Base-by-base conservation (phyloP, 345 rosid genomes). In the Durio zibethinus region DNA sequence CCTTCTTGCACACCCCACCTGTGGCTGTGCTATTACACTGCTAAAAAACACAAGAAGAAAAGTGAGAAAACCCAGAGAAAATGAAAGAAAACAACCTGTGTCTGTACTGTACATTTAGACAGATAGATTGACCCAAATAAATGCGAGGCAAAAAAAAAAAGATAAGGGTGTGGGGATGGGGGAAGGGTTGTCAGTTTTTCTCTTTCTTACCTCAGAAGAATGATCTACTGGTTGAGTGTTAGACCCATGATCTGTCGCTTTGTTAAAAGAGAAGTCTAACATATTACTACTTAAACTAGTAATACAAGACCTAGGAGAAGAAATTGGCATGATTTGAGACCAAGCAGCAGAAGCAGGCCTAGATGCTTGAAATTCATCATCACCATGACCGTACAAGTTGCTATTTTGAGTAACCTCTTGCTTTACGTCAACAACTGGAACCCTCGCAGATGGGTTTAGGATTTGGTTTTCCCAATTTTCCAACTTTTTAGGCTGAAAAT, bases 251-350 rank as follows among this genome's bases (percentile, higher is more conserved):
- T 77, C 82, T 72, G 80, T 29, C 4, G 65, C 50, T 23, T 76
- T 80, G 72, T 48, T 87, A 45, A 76, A 73, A 59, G 89, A 83
- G 80, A 88, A 88, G 71, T 88, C 86, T 18, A 85, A 70, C 20
- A 84, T 78, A 68, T 76, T 84, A 63, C 56, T 81, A 71, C 80
- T 77, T 71, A 76, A 53, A 77, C 77, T 85, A 21, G 86, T 84
- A 45, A 83, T 84, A 83, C 86, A 82, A 45, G 86, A 82, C 84
- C 86, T 81, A 21, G 87, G 87, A 11, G 90, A 87, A 61, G 87
- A 84, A 65, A 81, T 82, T 27, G 86, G 71, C 31, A 78, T 71
- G 56, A 82, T 56, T 57, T 63, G 84, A 12, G 82, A 53, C 85
- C 85, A 82, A 79, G 71, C 38, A 14, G 74, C 77, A n/a, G n/a